Percentiles rank a stretch among this genome's conserved stretches.
Evolutionary conservation across 805 yeast species (phyloP).

Genomic region (Pichia rugopelliculosa): DNA sequence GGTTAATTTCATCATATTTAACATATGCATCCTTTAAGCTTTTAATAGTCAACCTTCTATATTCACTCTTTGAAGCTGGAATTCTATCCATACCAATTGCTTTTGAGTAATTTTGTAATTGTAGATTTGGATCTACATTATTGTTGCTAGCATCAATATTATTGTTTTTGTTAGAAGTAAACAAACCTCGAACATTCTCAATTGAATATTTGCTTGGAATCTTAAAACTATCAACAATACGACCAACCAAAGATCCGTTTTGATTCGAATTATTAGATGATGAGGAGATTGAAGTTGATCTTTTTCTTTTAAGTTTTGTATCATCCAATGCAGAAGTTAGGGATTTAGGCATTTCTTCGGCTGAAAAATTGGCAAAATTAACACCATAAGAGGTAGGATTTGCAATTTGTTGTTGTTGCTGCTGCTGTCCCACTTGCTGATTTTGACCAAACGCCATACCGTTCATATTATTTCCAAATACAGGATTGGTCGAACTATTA

Average conservation of each 20-base stretch:
- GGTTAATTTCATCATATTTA: slow-evolving; percentile 25
- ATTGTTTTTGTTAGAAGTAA: slow-evolving; percentile 17
- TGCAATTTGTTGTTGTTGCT: slow-evolving; percentile 1
- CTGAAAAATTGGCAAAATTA: slow-evolving; percentile 11
- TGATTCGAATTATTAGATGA: slow-evolving; percentile 9
- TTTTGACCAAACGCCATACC: slow-evolving; percentile 13
- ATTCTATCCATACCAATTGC: slow-evolving; percentile 4
- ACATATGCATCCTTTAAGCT: slow-evolving; percentile 21
- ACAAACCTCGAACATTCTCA: slow-evolving; percentile 27
- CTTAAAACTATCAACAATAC: slow-evolving; percentile 17
- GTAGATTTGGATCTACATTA: background rate
- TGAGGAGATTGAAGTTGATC: slow-evolving; percentile 16
- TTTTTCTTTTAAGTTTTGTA: slow-evolving; percentile 17
- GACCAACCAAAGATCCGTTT: slow-evolving; percentile 7
- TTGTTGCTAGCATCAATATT: background rate
- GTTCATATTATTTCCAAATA: slow-evolving; percentile 1
- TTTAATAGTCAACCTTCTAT: slow-evolving; percentile 21
- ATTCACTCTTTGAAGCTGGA: slow-evolving; percentile 18
- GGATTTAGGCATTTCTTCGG: slow-evolving; percentile 26
- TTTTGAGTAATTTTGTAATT: background rate
- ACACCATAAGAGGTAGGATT: slow-evolving; percentile 21
- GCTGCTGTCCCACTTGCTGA: slow-evolving; percentile 6
- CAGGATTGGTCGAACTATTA: slow-evolving; percentile 13
- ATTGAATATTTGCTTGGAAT: slow-evolving; percentile 16
- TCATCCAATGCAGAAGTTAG: slow-evolving; percentile 17